Evolutionary conservation across 1,284 basidiomycete genomes (phyloP), one percentile per base, ranked within the genome.

Genomic region (Sanghuangporus baumii): DNA sequence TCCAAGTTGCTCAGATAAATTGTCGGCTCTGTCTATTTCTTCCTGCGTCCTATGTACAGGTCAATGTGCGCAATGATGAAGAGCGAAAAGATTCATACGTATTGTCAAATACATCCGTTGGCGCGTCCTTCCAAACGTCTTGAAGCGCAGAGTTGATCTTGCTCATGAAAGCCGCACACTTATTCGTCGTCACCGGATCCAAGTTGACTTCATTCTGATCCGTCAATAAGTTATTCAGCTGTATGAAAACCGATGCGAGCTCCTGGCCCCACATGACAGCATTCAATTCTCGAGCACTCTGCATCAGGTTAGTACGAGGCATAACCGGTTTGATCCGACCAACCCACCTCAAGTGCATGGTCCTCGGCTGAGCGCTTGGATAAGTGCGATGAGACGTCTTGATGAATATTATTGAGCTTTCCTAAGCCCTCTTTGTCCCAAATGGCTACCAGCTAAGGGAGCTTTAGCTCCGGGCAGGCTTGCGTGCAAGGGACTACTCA

Each of bases 211-310:
- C 65, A 60, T 70, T 69, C 55, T 69, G 67, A 61, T 79, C 71
- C 48, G 76, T 74, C 55, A 85, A 73, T 69, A 74, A 74, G 4
- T 71, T 69, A 67, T 84, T 79, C 47, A 86, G 75, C 56, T 84
- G 78, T 59, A 81, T 82, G 23, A 93, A 72, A 2, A 83, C 82
- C 36, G 75, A 71, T 26, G 88, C 85, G 14, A 94, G 74, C 60
- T 93, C 93, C 68, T 89, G 85, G 1, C 89, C 90, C 74, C 90
- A 85, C 0, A 84, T 80, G 1, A 87, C 87, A 9, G 86, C 84
- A 23, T 83, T 83, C 34, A 93, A 78, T 70, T 92, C 90, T 61
- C 85, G 79, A 0, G 91, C 91, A 69, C 88, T 92, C 92, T 92
- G 38, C 26, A 12, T 3, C 14, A 47, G 18, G 48, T 41, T 46